These are phyloP conservation scores for Silene conica DNA, from an alignment of 148 eudicot genomes.

Conservation along the genomic window DNA sequence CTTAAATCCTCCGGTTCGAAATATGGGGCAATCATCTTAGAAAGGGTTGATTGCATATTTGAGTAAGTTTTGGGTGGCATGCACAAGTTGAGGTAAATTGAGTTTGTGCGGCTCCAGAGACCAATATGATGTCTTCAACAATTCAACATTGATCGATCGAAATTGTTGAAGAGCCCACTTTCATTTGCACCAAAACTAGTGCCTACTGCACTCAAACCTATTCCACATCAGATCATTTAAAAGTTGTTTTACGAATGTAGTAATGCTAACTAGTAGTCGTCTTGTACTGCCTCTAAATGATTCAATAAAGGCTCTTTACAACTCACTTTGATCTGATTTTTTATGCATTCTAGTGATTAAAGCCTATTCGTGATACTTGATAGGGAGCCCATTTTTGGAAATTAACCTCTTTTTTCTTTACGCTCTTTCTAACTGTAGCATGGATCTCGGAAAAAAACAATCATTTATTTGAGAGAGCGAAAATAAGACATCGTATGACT, in stretches of 20 bases:
- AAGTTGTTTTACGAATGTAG: neutral
- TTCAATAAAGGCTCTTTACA: neutral
- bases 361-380: neutral
- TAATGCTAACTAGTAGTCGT: neutral
- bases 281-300: neutral
- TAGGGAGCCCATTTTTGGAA: no score
- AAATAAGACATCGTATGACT: no score
- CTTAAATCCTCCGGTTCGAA: no score
- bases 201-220: conserved; percentile 3
- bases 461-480: no score
- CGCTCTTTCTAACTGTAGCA: no score
- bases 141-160: conserved; percentile 16
- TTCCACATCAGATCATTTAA: neutral
- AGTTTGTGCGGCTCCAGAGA: neutral
- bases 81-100: no score
- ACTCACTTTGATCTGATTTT: neutral
- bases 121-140: conserved; percentile 8
- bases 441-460: no score
- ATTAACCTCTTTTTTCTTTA: no score
- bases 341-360: neutral
- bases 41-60: no score
- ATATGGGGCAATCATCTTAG: no score
- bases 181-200: neutral
- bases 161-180: conserved; percentile 17
- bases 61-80: no score